phyloP scores from a whole-genome alignment of 805 yeast genomes.

The Zygosaccharomyces siamensis region DNA sequence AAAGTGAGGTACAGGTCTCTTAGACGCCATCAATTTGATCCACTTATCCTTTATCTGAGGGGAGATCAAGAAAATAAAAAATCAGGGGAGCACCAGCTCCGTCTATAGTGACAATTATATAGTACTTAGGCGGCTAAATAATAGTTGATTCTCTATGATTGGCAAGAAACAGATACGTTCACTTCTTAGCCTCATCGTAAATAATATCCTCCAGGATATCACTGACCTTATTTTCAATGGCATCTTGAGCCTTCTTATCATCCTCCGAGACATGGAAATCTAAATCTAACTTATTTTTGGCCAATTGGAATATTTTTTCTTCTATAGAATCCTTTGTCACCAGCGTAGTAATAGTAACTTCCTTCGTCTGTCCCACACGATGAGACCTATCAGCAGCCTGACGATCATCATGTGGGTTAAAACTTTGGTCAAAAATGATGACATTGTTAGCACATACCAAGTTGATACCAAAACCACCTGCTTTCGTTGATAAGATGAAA shows the following conservation, averaged over 20 bases:
- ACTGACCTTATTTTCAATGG: constrained; percentile 48
- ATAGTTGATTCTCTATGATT: not conserved
- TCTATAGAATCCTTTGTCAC: constrained; percentile 76
- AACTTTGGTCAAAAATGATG: constrained; percentile 85
- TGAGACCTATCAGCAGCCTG: constrained; percentile 99
- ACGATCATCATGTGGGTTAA: constrained; percentile 96
- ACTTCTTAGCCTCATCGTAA: constrained; percentile 20
- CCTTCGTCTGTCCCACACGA: constrained; percentile 88
- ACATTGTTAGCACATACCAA: constrained; percentile 93
- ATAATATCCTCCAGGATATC: constrained; percentile 41
- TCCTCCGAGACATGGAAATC: constrained; percentile 50
- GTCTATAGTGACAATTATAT: constrained; percentile 1
- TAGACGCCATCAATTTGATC: not conserved
- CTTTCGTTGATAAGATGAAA: constrained; percentile 86
- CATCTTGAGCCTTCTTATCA: constrained; percentile 37
- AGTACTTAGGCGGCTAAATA: constrained; percentile 5
- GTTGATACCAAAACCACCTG: constrained; percentile 98
- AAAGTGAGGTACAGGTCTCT: not conserved
- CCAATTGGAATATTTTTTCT: constrained; percentile 79
- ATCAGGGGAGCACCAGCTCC: constrained; percentile 1
- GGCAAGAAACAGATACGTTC: not conserved
- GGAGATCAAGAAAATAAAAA: not conserved
- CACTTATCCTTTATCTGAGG: not conserved
- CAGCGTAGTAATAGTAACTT: constrained; percentile 73
- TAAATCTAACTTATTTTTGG: constrained; percentile 83